phyloP scores from a whole-genome alignment of 1,284 basidiomycete genomes.

The Mycosarcoma mackinlayi region DNA sequence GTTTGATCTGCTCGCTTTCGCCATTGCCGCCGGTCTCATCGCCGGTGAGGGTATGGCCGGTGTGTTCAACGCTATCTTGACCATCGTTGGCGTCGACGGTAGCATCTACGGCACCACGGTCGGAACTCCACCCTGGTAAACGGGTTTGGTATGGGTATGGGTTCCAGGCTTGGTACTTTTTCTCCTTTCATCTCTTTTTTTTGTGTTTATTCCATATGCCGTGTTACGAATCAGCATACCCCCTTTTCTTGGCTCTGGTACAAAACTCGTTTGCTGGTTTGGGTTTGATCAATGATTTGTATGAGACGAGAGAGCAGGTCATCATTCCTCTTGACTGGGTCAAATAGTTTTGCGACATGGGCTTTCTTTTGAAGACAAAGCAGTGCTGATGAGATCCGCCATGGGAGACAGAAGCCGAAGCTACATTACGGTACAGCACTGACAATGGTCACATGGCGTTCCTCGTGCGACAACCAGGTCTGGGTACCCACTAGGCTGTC shows the following conservation, averaged over 20 bases:
- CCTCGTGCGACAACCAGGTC: constrained; percentile 47
- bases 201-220: background rate
- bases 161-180: background rate
- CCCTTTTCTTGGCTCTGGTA: constrained; percentile 1
- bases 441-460: constrained; percentile 51
- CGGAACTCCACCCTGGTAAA: constrained; percentile 55
- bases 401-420: background rate
- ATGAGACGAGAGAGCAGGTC: no score
- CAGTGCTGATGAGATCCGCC: no score
- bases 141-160: constrained; percentile 15
- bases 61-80: constrained; percentile 73
- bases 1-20: constrained; percentile 74
- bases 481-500: constrained; percentile 45
- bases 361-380: no score
- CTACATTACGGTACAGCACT: constrained; percentile 8
- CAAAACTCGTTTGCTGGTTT: no score
- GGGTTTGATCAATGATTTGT: no score
- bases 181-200: background rate
- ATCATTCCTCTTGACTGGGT: no score
- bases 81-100: constrained; percentile 54
- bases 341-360: no score
- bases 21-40: constrained; percentile 74
- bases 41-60: constrained; percentile 79
- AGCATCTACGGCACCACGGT: constrained; percentile 37
- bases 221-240: constrained; percentile 22